These are phyloP conservation scores for Chytriomyces confervae DNA, from an alignment of 192 early-diverging fungal species.

Conservation along the genomic window DNA sequence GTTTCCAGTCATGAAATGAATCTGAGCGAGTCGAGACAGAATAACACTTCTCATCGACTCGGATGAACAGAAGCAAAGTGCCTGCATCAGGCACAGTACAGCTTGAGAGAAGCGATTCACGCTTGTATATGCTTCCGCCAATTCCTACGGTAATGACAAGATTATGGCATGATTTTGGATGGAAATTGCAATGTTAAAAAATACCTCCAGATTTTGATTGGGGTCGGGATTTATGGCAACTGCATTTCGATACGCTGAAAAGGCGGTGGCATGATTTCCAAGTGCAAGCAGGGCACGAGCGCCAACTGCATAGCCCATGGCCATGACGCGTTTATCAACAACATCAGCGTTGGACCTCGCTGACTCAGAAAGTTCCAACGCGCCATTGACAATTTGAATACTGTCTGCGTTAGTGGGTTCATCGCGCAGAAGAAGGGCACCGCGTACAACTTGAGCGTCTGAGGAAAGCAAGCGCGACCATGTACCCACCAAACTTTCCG, in stretches of 20 bases:
- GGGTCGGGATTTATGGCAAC: not conserved
- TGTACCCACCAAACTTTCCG: not conserved
- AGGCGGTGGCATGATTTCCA: constrained; percentile 7
- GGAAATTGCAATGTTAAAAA: not conserved
- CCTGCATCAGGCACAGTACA: constrained; percentile 2
- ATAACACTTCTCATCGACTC: not conserved
- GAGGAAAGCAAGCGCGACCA: not conserved
- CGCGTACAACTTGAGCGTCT: constrained; percentile 1
- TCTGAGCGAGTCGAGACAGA: constrained; percentile 7
- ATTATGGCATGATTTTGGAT: not conserved
- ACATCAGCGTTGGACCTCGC: not conserved
- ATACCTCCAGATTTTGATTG: not conserved
- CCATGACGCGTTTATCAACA: constrained; percentile 18
- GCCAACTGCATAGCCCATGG: constrained; percentile 25
- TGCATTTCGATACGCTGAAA: constrained; percentile 27
- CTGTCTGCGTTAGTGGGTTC: not conserved
- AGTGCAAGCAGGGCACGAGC: constrained; percentile 19
- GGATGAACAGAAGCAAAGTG: not conserved
- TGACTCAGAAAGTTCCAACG: not conserved
- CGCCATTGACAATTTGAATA: not conserved
- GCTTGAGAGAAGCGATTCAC: constrained; percentile 8
- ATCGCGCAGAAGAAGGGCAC: not conserved
- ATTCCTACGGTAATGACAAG: constrained; percentile 1
- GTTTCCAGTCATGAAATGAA: constrained; percentile 12
- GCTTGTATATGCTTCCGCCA: constrained; percentile 23